Evolutionary conservation across 2,329 filamentous ascomycete species (phyloP).

Genomic region (Fusarium sp.): DNA sequence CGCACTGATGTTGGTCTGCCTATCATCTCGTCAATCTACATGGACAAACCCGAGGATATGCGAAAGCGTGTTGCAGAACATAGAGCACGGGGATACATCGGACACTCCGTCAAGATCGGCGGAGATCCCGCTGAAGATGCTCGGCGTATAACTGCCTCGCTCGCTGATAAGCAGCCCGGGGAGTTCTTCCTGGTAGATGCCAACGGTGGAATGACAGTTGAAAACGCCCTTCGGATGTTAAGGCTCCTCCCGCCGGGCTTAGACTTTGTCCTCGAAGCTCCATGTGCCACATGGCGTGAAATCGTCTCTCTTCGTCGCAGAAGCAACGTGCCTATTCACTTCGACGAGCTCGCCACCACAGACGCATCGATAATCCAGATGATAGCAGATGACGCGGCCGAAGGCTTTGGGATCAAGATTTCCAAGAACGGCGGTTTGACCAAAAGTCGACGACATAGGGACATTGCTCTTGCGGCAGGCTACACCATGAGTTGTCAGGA

Average conservation of each 20-base stretch:
- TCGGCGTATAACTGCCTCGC: conserved; percentile 20
- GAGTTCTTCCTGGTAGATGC: conserved; percentile 35
- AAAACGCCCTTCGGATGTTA: conserved; percentile 26
- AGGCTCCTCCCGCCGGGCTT: conserved; percentile 24
- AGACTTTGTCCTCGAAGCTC: conserved; percentile 35
- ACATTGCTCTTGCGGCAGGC: conserved; percentile 29
- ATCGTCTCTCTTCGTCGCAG: conserved; percentile 20
- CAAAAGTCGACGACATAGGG: conserved; percentile 21
- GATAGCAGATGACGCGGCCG: conserved; percentile 26
- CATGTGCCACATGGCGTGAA: conserved; percentile 28
- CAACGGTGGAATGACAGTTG: conserved; percentile 30
- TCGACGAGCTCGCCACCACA: conserved; percentile 25
- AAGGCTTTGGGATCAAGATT: conserved; percentile 32
- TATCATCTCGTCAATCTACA: conserved; percentile 31
- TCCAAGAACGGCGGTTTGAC: conserved; percentile 34
- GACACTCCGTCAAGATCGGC: conserved; percentile 30
- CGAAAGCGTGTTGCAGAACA: conserved; percentile 15
- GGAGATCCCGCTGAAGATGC: conserved; percentile 21
- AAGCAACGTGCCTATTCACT: conserved; percentile 24
- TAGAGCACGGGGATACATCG: conserved; percentile 20
- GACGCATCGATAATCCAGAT: conserved; percentile 26
- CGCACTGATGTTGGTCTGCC: conserved; percentile 20
- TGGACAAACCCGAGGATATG: conserved; percentile 28
- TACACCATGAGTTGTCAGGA: conserved; percentile 34
- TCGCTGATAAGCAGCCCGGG: conserved; percentile 19